Evolutionary conservation across 768 basidiomycete genomes (phyloP).

Genomic region (Rhizopogon vulgaris): DNA sequence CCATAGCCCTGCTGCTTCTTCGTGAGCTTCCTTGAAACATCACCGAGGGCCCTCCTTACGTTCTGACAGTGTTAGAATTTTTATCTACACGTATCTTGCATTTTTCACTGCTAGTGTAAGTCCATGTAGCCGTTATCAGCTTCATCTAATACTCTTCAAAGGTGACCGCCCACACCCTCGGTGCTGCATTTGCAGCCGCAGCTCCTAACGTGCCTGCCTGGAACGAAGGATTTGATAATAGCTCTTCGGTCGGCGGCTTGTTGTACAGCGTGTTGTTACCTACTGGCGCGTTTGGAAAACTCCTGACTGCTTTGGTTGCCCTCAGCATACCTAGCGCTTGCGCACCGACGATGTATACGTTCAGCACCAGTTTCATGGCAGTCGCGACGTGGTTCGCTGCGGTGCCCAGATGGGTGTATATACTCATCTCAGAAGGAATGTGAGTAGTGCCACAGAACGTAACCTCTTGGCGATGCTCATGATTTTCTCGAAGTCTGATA

Average conservation of each 20-base stretch:
- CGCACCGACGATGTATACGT: slow-evolving; percentile 55
- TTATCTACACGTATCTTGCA: slow-evolving; percentile 41
- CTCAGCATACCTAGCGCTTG: slow-evolving; percentile 49
- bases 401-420: slow-evolving; percentile 42
- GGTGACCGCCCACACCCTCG: slow-evolving; percentile 36
- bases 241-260: slow-evolving; percentile 40
- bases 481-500: slow-evolving; percentile 27
- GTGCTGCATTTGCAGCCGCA: slow-evolving; percentile 40
- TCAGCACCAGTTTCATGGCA: slow-evolving; percentile 40
- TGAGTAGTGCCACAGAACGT: slow-evolving; percentile 16
- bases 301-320: slow-evolving; percentile 45
- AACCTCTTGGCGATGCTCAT: not conserved
- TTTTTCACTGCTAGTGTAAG: slow-evolving; percentile 37
- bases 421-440: slow-evolving; percentile 40
- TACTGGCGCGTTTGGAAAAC: slow-evolving; percentile 38
- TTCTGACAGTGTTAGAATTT: slow-evolving; percentile 29
- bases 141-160: slow-evolving; percentile 8
- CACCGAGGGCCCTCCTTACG: not conserved
- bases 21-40: slow-evolving; percentile 31
- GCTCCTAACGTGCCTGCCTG: slow-evolving; percentile 32
- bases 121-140: not conserved
- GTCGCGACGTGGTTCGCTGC: slow-evolving; percentile 24
- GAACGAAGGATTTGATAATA: slow-evolving; percentile 34
- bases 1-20: slow-evolving; percentile 48
- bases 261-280: slow-evolving; percentile 32